Conservation (phyloP, 2,329 filamentous ascomycete species). For the Aspergillus nomiae region DNA sequence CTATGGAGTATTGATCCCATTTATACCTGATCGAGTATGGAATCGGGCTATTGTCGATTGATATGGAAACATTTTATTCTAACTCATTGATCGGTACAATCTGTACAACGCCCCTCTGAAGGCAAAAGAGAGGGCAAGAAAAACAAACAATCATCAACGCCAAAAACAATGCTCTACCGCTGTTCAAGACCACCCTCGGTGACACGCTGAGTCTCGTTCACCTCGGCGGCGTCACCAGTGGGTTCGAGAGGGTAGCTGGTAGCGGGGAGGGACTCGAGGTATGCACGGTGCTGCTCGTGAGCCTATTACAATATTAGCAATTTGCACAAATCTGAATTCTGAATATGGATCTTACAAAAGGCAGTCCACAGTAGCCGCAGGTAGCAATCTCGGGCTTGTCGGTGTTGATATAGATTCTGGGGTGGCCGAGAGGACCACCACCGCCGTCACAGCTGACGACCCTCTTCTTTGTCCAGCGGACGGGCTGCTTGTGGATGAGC, state of each 20-base stretch:
- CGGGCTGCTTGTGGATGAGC: slow-evolving; percentile 93
- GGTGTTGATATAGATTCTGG: slow-evolving; percentile 93
- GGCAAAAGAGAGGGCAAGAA: slow-evolving; percentile 28
- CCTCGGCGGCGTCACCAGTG: slow-evolving; percentile 60
- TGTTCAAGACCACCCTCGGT: slow-evolving; percentile 62
- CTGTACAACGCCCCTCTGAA: slow-evolving; percentile 36
- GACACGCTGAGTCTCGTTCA: slow-evolving; percentile 60
- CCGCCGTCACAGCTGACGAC: slow-evolving; percentile 89
- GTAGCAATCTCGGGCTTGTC: slow-evolving; percentile 92
- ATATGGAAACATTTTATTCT: slow-evolving; percentile 18
- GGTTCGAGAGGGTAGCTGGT: slow-evolving; percentile 79
- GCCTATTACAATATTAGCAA: slow-evolving; percentile 59
- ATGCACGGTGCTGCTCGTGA: slow-evolving; percentile 81
- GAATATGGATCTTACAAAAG: slow-evolving; percentile 71
- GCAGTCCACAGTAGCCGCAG: slow-evolving; percentile 91
- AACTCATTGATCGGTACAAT: slow-evolving; percentile 37
- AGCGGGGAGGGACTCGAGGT: slow-evolving; percentile 77
- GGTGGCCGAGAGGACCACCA: slow-evolving; percentile 86
- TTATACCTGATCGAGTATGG: background rate
- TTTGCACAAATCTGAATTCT: background rate
- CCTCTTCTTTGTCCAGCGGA: slow-evolving; percentile 83
- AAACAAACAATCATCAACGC: slow-evolving; percentile 37
- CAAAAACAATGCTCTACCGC: slow-evolving; percentile 51
- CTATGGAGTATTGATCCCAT: background rate
- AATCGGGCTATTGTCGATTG: background rate